Base-by-base conservation (phyloP, 2,329 filamentous ascomycete genomes). In the Orbilia blumenaviensis region DNA sequence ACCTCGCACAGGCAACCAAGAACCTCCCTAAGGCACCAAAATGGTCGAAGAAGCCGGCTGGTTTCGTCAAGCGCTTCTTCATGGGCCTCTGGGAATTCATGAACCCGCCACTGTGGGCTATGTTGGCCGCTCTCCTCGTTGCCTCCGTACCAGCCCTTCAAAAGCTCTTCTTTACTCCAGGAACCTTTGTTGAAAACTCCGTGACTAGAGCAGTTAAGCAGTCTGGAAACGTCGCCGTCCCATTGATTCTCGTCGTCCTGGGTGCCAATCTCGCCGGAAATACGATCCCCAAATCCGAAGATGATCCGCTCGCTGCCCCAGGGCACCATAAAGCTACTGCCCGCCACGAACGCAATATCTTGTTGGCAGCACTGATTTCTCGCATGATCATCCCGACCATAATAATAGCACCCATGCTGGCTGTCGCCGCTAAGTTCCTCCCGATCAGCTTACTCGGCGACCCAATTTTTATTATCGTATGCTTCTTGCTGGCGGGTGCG, bases 21-120 rank as follows among this genome's bases (percentile, higher is more conserved):
- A 62, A 41, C 0, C 63, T 75, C 1, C 71, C 71, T 1, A 67
- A 58, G 10, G 56, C 63, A 14, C 71, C 71, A 18, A 62, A 62
- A 54, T 75, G 71, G 71, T 75, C 71, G 12, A 62, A 56, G 21
- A 75, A 68, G n/a, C 64, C 71, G 1, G 71, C 48, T n/a, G 71
- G 73, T 0, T 52, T 66, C n/a, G 16, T 77, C 21, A 69, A 69
- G 42, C 87, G 82, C 77, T 90, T 92, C 79, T 83, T 88, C 79
- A 84, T 84, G 56, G 93, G 93, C 62, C 82, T 94, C 10, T 95
- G 92, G 91, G 91, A 92, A 54, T 97, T 97, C 83, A 98, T 99
- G 94, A 98, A 98, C 83, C 94, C 95, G 44, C 95, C 95, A 0
- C 89, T 99, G 25, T 98, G 94, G 93, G 94, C 95, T 29, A 98